Evolutionary conservation across 208 protist species (phyloP), one percentile per base, ranked within the genome.

Genomic region (Leishmania mexicana): DNA sequence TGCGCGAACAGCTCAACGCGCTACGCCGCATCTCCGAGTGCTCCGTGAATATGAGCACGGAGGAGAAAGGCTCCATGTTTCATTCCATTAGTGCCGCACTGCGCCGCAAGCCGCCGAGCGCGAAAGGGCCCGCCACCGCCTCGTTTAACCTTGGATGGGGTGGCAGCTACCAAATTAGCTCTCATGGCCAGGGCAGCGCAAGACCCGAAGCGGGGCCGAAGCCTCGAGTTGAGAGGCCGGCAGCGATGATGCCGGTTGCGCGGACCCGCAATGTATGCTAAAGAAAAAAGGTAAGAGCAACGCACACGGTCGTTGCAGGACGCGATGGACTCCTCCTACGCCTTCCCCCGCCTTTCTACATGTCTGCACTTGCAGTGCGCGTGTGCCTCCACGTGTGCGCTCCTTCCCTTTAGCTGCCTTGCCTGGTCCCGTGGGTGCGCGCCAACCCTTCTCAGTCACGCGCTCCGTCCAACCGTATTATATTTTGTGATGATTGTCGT

Each of bases 1-100:
- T 85, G 75, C 81, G 81, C 24, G 81, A 76, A 31, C 21, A 77
- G 49, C 76, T 85, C 11, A 81, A 85, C 58, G 81, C 78, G n/a
- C 76, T 85, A 45, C 81, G 81, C 24, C 81, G 76, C 68, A 81
- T 77, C 68, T 85, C 81, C 35, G 81, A 85, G 71, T 85, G 81
- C 60, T 85, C 81, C 13, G 75, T 77, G 21, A 80, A 81, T 49
- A 81, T 85, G 81, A 85, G 76, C 5, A 58, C 81, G 15, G 81
- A 78, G 62, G 76, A 81, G 51, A 85, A 85, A 40, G 76, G 62
- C 19, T 71, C 60, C 47, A 81, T 78, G 31, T 85, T 85, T 45
- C 78, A 75, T 73, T 77, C 70, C 70, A 85, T 85, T 76, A 78
- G 76, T 45, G 81, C 81, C 0, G 81, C 76, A 31, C 72, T 85